Conservation (phyloP, 495 filamentous ascomycete genomes). For the Talaromyces wortmannii region DNA sequence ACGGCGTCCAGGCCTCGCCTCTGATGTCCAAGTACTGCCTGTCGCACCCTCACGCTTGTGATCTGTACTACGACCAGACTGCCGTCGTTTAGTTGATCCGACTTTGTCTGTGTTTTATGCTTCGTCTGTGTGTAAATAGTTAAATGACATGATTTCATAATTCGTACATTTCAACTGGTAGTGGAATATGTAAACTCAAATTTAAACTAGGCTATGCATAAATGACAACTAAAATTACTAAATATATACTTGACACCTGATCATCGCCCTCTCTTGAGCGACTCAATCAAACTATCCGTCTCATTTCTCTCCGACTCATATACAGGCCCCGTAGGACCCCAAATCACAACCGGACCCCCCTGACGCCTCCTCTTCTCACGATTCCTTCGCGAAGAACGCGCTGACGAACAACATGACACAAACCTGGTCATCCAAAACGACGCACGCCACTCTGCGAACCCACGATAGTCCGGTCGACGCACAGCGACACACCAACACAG, state of each 20-base stretch:
- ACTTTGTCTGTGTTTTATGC: background rate
- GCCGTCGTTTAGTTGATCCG: conserved; percentile 16
- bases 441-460: background rate
- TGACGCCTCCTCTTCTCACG: background rate
- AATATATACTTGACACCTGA: background rate
- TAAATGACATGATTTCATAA: background rate
- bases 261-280: background rate
- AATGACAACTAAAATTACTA: background rate
- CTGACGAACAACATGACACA: background rate
- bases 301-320: background rate
- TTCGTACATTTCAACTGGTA: no score
- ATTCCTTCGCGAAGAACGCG: background rate
- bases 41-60: conserved; percentile 50
- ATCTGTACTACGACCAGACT: conserved; percentile 43
- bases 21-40: conserved; percentile 49
- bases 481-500: background rate
- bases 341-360: background rate
- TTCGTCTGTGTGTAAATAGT: background rate
- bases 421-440: conserved; percentile 1
- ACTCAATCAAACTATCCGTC: background rate
- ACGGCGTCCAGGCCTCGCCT: conserved; percentile 40
- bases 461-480: background rate
- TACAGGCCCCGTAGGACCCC: conserved; percentile 2
- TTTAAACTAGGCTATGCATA: no score
- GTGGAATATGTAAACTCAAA: no score